Percentiles rank a stretch among this genome's conserved stretches.
These are phyloP conservation scores for Leccinum subspadiceum DNA, from an alignment of 1,284 basidiomycete species.

Conservation along the genomic window DNA sequence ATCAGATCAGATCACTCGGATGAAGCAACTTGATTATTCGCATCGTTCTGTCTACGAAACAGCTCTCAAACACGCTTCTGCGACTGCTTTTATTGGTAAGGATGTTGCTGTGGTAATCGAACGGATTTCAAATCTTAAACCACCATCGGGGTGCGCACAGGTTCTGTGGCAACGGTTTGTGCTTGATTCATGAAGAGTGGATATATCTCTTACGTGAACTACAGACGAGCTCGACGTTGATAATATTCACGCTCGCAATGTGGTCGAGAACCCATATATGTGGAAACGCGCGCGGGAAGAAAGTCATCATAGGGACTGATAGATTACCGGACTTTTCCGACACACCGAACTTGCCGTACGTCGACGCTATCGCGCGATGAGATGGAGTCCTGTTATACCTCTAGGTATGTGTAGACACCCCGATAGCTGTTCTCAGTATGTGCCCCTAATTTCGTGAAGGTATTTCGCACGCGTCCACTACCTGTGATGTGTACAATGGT, in stretches of 20 bases:
- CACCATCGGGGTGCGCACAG: background rate
- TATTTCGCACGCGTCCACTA: constrained; percentile 5
- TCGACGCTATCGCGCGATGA: constrained; percentile 31
- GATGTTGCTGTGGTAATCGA: background rate
- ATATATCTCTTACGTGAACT: background rate
- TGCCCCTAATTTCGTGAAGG: constrained; percentile 3
- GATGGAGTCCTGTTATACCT: constrained; percentile 18
- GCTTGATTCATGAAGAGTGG: background rate
- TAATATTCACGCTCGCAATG: constrained; percentile 30
- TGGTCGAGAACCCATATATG: constrained; percentile 33
- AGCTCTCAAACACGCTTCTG: constrained; percentile 9
- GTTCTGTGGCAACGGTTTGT: constrained; percentile 16
- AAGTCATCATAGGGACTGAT: background rate
- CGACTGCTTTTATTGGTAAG: constrained; percentile 13
- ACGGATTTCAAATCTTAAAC: too few relatives aligned
- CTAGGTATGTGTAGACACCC: background rate
- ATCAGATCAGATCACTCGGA: constrained; percentile 12
- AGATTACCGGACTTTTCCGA: too few relatives aligned
- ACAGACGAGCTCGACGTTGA: constrained; percentile 14
- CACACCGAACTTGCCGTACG: too few relatives aligned
- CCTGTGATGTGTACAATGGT: too few relatives aligned
- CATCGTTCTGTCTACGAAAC: constrained; percentile 2
- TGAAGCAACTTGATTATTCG: constrained; percentile 3
- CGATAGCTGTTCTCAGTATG: background rate
- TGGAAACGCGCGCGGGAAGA: constrained; percentile 36